A percentile compares a stretch with the other conserved stretches of the same genome.
Conservation (phyloP, 345 rosid genomes). For the Fremontodendron californicum region DNA sequence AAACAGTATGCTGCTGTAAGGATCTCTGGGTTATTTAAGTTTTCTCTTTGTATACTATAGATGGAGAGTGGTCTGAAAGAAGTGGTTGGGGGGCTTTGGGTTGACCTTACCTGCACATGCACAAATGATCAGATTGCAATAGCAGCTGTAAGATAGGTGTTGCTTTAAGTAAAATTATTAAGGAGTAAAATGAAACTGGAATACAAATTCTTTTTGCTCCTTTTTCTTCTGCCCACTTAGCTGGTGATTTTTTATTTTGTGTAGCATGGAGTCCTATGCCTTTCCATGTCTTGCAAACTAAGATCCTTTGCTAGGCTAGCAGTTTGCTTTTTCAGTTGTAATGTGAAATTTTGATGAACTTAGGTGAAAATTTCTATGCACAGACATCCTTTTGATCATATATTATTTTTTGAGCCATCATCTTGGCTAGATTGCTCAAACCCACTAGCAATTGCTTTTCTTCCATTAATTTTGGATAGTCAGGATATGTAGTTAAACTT, state of each 20-base stretch:
- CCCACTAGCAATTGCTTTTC: background rate
- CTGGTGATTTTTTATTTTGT: background rate
- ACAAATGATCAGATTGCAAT: background rate
- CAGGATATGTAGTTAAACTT: background rate
- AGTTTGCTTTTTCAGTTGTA: slow-evolving; percentile 1
- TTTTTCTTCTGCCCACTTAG: background rate
- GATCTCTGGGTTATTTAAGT: background rate
- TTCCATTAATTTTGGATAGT: background rate
- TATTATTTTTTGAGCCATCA: background rate
- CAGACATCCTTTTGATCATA: background rate
- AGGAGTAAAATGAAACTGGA: background rate
- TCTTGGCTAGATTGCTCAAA: background rate
- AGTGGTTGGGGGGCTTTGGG: background rate
- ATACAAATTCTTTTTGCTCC: background rate
- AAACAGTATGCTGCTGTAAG: background rate
- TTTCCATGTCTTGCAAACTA: background rate
- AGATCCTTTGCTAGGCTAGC: background rate
- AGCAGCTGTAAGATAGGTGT: background rate
- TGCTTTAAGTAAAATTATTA: background rate
- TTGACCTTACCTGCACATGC: background rate
- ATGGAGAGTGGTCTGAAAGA: background rate
- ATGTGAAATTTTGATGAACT: background rate
- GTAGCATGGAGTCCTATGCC: background rate
- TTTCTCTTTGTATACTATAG: too few relatives aligned
- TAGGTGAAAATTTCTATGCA: background rate